phyloP scores from a whole-genome alignment of 2,329 filamentous ascomycete genomes.

The Cadophora sp. region DNA sequence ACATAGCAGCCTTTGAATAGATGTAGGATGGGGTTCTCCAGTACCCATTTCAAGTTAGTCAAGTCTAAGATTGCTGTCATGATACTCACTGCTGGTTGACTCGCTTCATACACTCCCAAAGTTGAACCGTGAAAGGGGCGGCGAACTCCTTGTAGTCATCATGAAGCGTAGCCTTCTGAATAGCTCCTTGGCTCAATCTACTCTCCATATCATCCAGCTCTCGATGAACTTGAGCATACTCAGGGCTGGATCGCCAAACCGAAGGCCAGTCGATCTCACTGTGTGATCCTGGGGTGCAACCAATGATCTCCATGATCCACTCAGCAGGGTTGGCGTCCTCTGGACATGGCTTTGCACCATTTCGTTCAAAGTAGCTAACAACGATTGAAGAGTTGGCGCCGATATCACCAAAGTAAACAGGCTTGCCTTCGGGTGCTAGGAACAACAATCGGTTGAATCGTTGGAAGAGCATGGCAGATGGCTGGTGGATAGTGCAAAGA shows the following conservation, averaged over 20 bases:
- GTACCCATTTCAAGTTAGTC: conserved; percentile 41
- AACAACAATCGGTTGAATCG: conserved; percentile 83
- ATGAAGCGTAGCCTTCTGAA: conserved; percentile 6
- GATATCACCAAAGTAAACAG: conserved; percentile 62
- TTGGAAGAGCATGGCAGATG: conserved; percentile 91
- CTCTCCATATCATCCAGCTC: conserved; percentile 61
- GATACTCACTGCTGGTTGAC: conserved; percentile 55
- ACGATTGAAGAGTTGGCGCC: conserved; percentile 72
- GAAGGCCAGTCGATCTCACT: conserved; percentile 67
- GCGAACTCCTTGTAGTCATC: conserved; percentile 66
- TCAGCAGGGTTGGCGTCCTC: conserved; percentile 77
- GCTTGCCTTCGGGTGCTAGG: conserved; percentile 52
- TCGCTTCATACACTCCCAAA: conserved; percentile 60
- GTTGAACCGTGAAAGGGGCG: conserved; percentile 62
- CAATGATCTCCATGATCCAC: conserved; percentile 73
- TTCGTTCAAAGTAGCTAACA: conserved; percentile 76
- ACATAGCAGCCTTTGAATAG: conserved; percentile 36
- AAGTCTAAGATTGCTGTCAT: too few relatives aligned
- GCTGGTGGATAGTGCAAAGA: conserved; percentile 94
- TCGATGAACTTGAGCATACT: conserved; percentile 47
- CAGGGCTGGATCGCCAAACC: conserved; percentile 61
- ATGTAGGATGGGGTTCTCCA: conserved; percentile 71
- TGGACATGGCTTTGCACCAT: conserved; percentile 70
- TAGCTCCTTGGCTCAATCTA: conserved; percentile 32
- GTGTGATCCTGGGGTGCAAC: conserved; percentile 65